Conservation (phyloP, 2,329 filamentous ascomycete species). For the Ploettnerulaceae sp. region DNA sequence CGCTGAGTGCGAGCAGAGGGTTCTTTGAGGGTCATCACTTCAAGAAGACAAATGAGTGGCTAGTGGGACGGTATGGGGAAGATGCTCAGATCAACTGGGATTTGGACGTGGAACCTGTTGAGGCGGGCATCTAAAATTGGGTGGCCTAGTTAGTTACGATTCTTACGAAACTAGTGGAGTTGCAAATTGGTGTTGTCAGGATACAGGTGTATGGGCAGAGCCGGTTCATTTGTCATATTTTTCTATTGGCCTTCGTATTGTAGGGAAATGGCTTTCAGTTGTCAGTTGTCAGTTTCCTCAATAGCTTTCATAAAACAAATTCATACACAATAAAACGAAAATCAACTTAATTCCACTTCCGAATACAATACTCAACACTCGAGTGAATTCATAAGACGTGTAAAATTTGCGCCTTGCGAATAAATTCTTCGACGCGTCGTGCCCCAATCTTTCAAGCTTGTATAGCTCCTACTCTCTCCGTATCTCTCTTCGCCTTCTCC, state of each 20-base stretch:
- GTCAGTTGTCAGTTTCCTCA: too few species aligned
- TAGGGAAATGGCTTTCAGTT: too few species aligned
- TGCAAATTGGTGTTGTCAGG: background rate
- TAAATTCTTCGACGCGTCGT: constrained; percentile 44
- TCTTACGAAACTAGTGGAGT: background rate
- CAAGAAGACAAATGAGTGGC: constrained; percentile 78
- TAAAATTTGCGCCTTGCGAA: background rate
- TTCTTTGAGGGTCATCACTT: constrained; percentile 85
- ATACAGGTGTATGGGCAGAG: too few species aligned
- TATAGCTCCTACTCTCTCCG: constrained; percentile 48
- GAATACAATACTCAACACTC: background rate
- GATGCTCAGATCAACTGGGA: constrained; percentile 84
- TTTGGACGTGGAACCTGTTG: constrained; percentile 34
- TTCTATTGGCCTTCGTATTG: too few species aligned
- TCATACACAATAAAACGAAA: too few species aligned
- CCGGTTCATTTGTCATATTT: too few species aligned
- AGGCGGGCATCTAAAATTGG: constrained; percentile 16
- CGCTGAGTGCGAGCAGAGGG: constrained; percentile 76
- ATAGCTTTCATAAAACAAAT: too few species aligned
- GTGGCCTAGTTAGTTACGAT: background rate
- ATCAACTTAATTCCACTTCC: background rate
- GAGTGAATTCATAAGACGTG: background rate
- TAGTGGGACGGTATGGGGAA: constrained; percentile 71
- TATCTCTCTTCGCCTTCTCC: constrained; percentile 47
- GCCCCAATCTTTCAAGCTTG: constrained; percentile 60